Evolutionary conservation across 805 yeast genomes (phyloP).

Genomic region (Ogataea degrootiae): DNA sequence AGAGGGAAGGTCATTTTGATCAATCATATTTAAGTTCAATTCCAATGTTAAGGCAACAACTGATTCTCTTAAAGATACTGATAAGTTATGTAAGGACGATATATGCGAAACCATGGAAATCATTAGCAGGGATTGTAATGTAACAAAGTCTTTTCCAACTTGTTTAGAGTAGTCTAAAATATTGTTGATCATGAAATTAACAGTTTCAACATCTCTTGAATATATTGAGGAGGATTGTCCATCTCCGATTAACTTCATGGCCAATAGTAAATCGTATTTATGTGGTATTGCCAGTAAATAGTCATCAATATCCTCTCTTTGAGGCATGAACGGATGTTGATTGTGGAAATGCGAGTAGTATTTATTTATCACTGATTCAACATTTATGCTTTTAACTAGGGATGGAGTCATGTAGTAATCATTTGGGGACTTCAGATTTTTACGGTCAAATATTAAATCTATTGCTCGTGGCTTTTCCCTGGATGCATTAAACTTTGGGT

Average conservation of each 20-base stretch:
- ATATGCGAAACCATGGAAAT: conserved; percentile 43
- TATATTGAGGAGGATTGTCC: conserved; percentile 38
- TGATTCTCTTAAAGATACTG: conserved; percentile 38
- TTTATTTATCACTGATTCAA: conserved; percentile 22
- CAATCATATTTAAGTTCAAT: conserved; percentile 37
- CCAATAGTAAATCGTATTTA: conserved; percentile 37
- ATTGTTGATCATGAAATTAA: conserved; percentile 33
- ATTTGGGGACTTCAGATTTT: conserved; percentile 13
- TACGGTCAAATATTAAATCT: conserved; percentile 23
- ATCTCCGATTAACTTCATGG: conserved; percentile 46
- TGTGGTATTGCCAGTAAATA: conserved; percentile 32
- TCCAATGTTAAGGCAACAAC: conserved; percentile 35
- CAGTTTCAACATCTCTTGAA: conserved; percentile 36
- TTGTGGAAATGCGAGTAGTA: conserved; percentile 37
- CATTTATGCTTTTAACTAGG: conserved; percentile 22
- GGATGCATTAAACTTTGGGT: conserved; percentile 30
- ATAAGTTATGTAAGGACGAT: conserved; percentile 46
- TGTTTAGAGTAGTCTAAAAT: conserved; percentile 28
- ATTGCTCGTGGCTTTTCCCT: conserved; percentile 20
- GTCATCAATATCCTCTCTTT: conserved; percentile 28
- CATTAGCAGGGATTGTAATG: conserved; percentile 39
- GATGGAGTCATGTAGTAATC: conserved; percentile 28
- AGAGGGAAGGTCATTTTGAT: conserved; percentile 24
- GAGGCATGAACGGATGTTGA: conserved; percentile 46
- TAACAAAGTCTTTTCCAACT: conserved; percentile 37